Percentiles rank a stretch among this genome's conserved stretches.
Conservation (phyloP, 2,329 filamentous ascomycete genomes). For the Penicillium crustosum region DNA sequence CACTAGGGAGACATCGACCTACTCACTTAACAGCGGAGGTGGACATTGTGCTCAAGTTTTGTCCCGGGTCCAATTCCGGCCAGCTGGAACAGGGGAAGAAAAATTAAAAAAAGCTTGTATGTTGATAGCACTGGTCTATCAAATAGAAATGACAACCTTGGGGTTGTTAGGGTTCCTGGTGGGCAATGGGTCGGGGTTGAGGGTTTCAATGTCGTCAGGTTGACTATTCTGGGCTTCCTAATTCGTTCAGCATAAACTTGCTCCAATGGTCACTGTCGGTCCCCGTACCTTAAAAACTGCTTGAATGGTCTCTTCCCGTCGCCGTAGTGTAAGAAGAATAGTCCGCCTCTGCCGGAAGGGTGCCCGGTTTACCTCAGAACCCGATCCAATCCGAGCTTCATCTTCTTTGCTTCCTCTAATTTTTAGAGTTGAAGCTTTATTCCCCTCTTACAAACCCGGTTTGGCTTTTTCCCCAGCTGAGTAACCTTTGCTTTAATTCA, state of each 20-base stretch:
- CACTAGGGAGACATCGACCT: background rate
- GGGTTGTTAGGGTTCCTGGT: slow-evolving; percentile 11
- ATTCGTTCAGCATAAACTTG: slow-evolving; percentile 25
- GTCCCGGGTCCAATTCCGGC: slow-evolving; percentile 5
- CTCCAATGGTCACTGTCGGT: slow-evolving; percentile 19
- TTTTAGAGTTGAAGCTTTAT: slow-evolving; percentile 5
- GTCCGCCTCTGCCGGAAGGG: slow-evolving; percentile 10
- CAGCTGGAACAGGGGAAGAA: background rate
- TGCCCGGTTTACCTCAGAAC: slow-evolving; percentile 7
- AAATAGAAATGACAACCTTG: background rate
- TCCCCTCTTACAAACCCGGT: background rate
- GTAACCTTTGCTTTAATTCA: slow-evolving; percentile 10
- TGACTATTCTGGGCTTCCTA: slow-evolving; percentile 28
- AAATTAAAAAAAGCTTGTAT: background rate
- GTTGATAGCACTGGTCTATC: background rate
- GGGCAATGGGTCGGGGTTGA: slow-evolving; percentile 2
- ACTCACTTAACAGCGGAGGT: slow-evolving; percentile 42
- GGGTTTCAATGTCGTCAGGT: slow-evolving; percentile 14
- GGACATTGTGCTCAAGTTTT: slow-evolving; percentile 30
- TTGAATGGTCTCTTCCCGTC: slow-evolving; percentile 16
- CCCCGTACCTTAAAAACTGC: slow-evolving; percentile 26
- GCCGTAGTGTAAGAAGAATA: slow-evolving; percentile 19
- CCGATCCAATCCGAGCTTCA: slow-evolving; percentile 15
- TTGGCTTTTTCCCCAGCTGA: slow-evolving; percentile 2
- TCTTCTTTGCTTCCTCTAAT: background rate